Conservation (phyloP, 1,284 basidiomycete species). For the Puccinia polysora region DNA sequence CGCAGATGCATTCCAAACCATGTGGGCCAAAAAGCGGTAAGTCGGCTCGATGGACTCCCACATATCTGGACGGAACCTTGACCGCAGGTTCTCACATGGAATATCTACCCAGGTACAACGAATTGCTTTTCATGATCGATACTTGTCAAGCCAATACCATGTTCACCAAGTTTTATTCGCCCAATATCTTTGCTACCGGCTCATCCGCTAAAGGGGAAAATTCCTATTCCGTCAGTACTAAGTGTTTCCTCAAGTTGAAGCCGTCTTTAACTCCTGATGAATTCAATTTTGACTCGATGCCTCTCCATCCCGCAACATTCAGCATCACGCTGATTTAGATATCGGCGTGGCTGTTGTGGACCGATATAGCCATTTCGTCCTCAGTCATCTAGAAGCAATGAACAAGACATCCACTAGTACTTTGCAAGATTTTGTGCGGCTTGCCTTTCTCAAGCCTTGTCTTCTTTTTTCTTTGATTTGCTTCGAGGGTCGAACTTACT, state of each 20-base stretch:
- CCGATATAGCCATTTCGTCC: conserved; percentile 83
- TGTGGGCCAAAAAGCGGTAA: conserved; percentile 91
- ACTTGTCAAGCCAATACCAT: conserved; percentile 97
- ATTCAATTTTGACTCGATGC: too few species aligned
- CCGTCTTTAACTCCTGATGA: too few species aligned
- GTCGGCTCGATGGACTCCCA: conserved; percentile 47
- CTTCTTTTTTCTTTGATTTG: not conserved
- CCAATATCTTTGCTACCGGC: conserved; percentile 89
- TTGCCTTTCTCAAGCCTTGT: conserved; percentile 7
- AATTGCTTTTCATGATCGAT: conserved; percentile 96
- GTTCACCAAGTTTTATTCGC: conserved; percentile 90
- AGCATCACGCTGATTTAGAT: conserved; percentile 88
- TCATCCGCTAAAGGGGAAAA: conserved; percentile 82
- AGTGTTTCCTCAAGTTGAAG: too few species aligned
- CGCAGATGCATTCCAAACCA: conserved; percentile 94
- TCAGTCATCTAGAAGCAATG: conserved; percentile 84
- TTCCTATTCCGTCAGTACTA: conserved; percentile 79
- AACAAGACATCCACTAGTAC: conserved; percentile 80
- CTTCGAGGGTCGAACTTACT: not conserved
- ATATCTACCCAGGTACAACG: conserved; percentile 69
- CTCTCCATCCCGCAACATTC: too few species aligned
- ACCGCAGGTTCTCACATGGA: too few species aligned
- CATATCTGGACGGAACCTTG: too few species aligned
- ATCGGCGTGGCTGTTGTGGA: conserved; percentile 95
- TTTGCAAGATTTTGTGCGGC: conserved; percentile 74